Percentiles rank a stretch among this genome's conserved stretches.
These are phyloP conservation scores for Citrus inodora DNA, from an alignment of 345 rosid genomes.

Conservation along the genomic window DNA sequence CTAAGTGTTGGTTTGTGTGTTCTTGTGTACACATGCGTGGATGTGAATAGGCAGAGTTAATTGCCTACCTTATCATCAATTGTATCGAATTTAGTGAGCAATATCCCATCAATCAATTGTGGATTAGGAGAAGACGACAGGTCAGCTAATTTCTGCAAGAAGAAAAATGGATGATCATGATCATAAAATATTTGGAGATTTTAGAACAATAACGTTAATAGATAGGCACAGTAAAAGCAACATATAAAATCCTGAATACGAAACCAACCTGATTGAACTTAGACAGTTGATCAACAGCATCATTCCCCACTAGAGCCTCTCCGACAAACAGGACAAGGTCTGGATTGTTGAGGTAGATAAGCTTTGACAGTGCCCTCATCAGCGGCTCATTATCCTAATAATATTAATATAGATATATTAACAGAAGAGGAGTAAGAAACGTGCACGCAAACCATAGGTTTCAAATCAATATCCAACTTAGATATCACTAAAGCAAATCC, in stretches of 20 bases:
- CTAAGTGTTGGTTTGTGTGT: too few species aligned
- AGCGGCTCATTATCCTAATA: slow-evolving; percentile 89
- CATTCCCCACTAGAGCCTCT: slow-evolving; percentile 98
- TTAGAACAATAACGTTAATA: neutral
- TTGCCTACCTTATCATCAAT: slow-evolving; percentile 84
- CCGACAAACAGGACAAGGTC: slow-evolving; percentile 97
- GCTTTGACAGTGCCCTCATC: slow-evolving; percentile 98
- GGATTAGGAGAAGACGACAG: slow-evolving; percentile 73
- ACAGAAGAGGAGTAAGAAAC: neutral
- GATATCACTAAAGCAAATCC: neutral
- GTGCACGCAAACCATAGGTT: neutral
- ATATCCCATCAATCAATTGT: slow-evolving; percentile 85
- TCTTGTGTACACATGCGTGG: neutral
- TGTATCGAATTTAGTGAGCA: slow-evolving; percentile 94
- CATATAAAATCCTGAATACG: neutral
- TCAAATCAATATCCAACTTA: neutral
- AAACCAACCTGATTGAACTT: slow-evolving; percentile 84
- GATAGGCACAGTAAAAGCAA: neutral
- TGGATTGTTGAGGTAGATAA: slow-evolving; percentile 76
- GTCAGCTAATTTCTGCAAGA: slow-evolving; percentile 76
- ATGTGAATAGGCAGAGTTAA: neutral
- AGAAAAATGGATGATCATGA: neutral
- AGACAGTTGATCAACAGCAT: slow-evolving; percentile 92
- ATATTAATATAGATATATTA: neutral
- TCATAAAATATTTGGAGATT: neutral